Conservation (phyloP, 2,329 filamentous ascomycete genomes). For the Dactylellina cionopaga region DNA sequence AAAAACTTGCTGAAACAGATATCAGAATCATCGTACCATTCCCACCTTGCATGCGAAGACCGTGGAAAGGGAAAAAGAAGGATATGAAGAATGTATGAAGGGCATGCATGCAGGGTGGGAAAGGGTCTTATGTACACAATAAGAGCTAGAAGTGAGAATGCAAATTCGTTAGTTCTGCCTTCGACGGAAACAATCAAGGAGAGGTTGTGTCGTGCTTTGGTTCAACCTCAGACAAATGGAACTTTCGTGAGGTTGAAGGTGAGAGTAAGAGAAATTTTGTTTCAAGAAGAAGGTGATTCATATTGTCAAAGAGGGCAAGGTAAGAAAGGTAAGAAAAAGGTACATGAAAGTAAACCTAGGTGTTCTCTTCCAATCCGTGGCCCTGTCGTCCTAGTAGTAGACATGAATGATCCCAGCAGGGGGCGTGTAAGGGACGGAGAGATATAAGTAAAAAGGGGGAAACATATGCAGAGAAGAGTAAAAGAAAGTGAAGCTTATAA, state of each 20-base stretch:
- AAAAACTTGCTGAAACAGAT: constrained; percentile 25
- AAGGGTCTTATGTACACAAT: constrained; percentile 48
- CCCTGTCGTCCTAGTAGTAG: constrained; percentile 14
- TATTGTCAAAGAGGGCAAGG: constrained; percentile 24
- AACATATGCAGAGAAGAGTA: neutral
- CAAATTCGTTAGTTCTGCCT: constrained; percentile 45
- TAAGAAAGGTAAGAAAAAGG: constrained; percentile 28
- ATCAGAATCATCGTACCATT: constrained; percentile 45
- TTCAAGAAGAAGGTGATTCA: constrained; percentile 45
- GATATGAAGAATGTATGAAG: constrained; percentile 1
- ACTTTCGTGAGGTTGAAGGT: neutral
- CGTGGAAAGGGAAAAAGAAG: neutral
- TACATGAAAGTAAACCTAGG: constrained; percentile 39
- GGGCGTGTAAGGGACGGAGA: neutral
- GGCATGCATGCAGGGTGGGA: constrained; percentile 28
- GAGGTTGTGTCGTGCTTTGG: constrained; percentile 4
- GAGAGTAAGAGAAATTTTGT: constrained; percentile 8
- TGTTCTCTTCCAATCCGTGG: constrained; percentile 28
- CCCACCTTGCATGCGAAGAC: constrained; percentile 22
- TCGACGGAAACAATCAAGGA: constrained; percentile 4
- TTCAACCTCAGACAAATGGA: neutral
- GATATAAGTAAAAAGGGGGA: constrained; percentile 1
- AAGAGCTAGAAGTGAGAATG: constrained; percentile 14
- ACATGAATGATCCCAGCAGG: constrained; percentile 4
- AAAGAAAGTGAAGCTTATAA: constrained; percentile 28